Evolutionary conservation across 1,284 basidiomycete genomes (phyloP).

Genomic region (Cryptococcus sp.): DNA sequence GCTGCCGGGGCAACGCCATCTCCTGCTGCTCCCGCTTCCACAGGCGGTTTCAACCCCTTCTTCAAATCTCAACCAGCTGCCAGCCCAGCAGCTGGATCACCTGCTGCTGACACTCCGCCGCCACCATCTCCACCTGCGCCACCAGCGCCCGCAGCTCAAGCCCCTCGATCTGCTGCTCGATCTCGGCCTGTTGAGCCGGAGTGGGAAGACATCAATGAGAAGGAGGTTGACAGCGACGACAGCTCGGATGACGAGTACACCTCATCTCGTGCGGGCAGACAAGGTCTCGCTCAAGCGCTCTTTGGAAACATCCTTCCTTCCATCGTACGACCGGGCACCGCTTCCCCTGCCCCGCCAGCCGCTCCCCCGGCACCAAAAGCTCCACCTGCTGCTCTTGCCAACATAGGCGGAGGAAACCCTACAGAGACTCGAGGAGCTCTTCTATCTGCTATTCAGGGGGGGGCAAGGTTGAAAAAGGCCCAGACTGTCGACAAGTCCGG

Average conservation of each 20-base stretch:
- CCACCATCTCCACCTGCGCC: constrained; percentile 46
- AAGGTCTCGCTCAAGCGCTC: constrained; percentile 72
- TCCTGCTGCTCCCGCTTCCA: constrained; percentile 34
- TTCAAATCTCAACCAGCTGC: constrained; percentile 54
- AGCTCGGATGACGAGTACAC: constrained; percentile 72
- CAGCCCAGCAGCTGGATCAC: constrained; percentile 39
- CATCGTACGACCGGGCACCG: constrained; percentile 30
- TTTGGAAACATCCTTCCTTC: constrained; percentile 65
- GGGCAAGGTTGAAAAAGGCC: constrained; percentile 71
- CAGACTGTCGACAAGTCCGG: constrained; percentile 82
- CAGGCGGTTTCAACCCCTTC: constrained; percentile 54
- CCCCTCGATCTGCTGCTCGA: constrained; percentile 19
- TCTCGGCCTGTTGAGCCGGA: constrained; percentile 66
- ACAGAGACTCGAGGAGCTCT: constrained; percentile 62
- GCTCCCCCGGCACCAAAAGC: constrained; percentile 46
- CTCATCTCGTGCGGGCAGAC: constrained; percentile 64
- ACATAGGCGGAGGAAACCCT: constrained; percentile 49
- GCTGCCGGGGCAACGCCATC: constrained; percentile 17
- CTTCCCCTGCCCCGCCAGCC: constrained; percentile 51
- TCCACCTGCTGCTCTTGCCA: constrained; percentile 52
- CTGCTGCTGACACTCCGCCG: constrained; percentile 42
- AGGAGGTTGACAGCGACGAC: constrained; percentile 65
- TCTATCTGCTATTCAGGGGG: constrained; percentile 79
- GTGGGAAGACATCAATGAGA: constrained; percentile 81
- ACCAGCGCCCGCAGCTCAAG: constrained; percentile 36